Conservation (phyloP, 2,329 filamentous ascomycete species). For the Neurospora crassa region DNA sequence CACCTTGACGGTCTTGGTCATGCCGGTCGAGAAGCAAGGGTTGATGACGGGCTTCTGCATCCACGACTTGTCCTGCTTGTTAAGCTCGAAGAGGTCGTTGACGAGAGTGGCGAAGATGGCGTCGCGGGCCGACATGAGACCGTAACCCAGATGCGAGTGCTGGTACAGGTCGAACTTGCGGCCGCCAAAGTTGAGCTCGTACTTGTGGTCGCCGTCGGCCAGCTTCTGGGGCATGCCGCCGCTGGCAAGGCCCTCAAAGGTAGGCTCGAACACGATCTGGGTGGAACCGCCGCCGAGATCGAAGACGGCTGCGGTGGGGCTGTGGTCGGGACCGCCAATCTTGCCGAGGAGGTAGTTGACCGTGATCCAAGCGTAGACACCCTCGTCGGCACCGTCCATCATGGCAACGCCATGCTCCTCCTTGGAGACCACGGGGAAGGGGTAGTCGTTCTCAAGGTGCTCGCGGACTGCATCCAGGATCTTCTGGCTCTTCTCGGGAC, state of each 20-base stretch:
- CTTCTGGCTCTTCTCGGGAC: conserved; percentile 66
- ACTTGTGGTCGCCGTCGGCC: conserved; percentile 89
- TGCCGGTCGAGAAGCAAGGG: conserved; percentile 78
- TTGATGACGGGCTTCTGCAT: conserved; percentile 63
- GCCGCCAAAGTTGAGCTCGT: conserved; percentile 81
- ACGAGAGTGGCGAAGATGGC: conserved; percentile 71
- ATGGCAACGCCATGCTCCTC: conserved; percentile 85
- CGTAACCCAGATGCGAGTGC: conserved; percentile 95
- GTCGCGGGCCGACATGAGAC: conserved; percentile 88
- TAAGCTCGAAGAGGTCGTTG: conserved; percentile 57
- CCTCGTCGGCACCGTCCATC: conserved; percentile 96
- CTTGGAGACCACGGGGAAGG: conserved; percentile 84
- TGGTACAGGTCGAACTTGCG: conserved; percentile 91
- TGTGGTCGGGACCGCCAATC: conserved; percentile 86
- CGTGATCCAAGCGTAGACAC: conserved; percentile 98
- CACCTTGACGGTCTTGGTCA: conserved; percentile 64
- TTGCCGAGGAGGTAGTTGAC: conserved; percentile 98
- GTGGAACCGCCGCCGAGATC: conserved; percentile 95
- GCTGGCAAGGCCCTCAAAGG: conserved; percentile 62
- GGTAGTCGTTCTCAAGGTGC: conserved; percentile 79
- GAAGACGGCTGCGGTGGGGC: conserved; percentile 85
- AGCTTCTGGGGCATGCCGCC: conserved; percentile 82
- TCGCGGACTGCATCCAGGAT: conserved; percentile 79
- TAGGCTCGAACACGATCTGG: conserved; percentile 97
- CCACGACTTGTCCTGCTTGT: conserved; percentile 53